Evolutionary conservation across 768 basidiomycete species (phyloP).

Genomic region (Psilocybe sp.): DNA sequence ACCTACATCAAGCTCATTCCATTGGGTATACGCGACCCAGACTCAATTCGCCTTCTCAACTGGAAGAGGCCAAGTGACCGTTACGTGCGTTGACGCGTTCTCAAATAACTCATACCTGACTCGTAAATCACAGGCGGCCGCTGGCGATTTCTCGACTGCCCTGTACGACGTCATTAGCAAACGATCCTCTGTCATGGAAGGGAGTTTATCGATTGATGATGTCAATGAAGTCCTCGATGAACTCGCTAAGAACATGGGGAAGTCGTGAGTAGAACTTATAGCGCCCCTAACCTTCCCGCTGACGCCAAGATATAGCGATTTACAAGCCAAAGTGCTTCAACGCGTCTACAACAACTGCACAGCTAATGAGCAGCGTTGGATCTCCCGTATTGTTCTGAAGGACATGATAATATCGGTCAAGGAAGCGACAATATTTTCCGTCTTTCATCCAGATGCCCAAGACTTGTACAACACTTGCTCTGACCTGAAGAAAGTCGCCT

Average conservation of each 20-base stretch:
- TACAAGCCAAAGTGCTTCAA: conserved; percentile 73
- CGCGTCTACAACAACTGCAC: conserved; percentile 78
- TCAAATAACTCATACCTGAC: background rate
- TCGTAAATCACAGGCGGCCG: conserved; percentile 45
- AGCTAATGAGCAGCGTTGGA: conserved; percentile 90
- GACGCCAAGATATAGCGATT: conserved; percentile 47
- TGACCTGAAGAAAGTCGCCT: conserved; percentile 90
- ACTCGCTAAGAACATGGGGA: conserved; percentile 66
- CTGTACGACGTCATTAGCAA: conserved; percentile 85
- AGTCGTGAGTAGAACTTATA: conserved; percentile 51
- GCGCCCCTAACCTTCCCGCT: conserved; percentile 2
- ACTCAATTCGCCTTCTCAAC: conserved; percentile 77
- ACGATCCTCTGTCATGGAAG: conserved; percentile 76
- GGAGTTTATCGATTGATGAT: conserved; percentile 75
- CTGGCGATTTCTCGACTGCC: conserved; percentile 88
- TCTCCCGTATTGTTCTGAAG: conserved; percentile 96
- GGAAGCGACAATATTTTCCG: conserved; percentile 87
- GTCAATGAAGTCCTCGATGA: conserved; percentile 82
- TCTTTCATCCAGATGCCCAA: conserved; percentile 93
- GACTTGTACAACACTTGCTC: conserved; percentile 96
- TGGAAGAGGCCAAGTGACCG: conserved; percentile 85
- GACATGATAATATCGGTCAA: conserved; percentile 92
- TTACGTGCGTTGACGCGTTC: conserved; percentile 40
- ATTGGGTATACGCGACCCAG: conserved; percentile 73
- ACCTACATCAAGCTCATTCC: conserved; percentile 89